Evolutionary conservation across 2,329 filamentous ascomycete species (phyloP).

Genomic region (Hyphodiscus sp.): DNA sequence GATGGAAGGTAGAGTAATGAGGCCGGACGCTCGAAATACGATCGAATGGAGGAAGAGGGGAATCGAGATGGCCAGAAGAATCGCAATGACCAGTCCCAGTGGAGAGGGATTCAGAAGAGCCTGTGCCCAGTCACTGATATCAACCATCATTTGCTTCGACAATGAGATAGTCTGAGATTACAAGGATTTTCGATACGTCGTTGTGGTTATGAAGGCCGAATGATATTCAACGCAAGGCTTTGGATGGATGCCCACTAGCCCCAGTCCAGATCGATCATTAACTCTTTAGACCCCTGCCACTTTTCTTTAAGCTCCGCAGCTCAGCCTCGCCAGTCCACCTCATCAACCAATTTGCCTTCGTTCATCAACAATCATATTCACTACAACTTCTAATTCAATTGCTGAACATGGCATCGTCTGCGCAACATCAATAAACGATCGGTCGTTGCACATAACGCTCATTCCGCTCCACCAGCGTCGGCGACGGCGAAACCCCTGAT

Average conservation of each 20-base stretch:
- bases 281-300: not conserved
- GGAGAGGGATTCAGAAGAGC: conserved; percentile 53
- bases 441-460: not conserved
- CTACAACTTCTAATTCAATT: not conserved
- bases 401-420: not conserved
- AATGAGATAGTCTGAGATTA: not conserved
- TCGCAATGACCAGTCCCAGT: conserved; percentile 58
- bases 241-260: no score
- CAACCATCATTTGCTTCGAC: conserved; percentile 11
- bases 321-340: conserved; percentile 9
- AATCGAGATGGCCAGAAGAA: conserved; percentile 62
- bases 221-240: conserved; percentile 6
- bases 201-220: not conserved
- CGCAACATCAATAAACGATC: not conserved
- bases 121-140: conserved; percentile 36
- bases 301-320: not conserved
- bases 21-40: conserved; percentile 59
- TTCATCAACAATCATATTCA: not conserved
- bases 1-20: conserved; percentile 66
- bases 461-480: not conserved
- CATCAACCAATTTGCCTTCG: conserved; percentile 4
- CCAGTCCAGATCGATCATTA: not conserved
- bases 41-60: conserved; percentile 73
- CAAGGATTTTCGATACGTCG: not conserved
- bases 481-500: not conserved